These are phyloP conservation scores for Huntiella decipiens DNA, from an alignment of 2,329 filamentous ascomycete genomes.

Conservation along the genomic window DNA sequence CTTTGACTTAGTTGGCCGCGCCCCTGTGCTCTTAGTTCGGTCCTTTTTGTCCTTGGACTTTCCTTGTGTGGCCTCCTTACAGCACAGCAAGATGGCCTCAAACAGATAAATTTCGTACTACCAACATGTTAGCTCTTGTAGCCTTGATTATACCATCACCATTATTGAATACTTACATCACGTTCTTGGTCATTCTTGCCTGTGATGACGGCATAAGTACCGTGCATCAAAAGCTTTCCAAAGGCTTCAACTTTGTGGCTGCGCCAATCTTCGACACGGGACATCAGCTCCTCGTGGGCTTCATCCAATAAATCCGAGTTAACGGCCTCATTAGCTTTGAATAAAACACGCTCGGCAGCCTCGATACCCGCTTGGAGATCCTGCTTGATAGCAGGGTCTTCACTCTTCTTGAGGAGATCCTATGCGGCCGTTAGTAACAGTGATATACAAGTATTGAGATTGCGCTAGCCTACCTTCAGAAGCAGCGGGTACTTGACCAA, in stretches of 20 bases:
- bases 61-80: conserved; percentile 78
- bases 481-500: conserved; percentile 87
- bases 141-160: neutral
- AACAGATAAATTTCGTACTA: conserved; percentile 97
- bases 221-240: conserved; percentile 70
- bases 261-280: conserved; percentile 92
- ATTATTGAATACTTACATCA: conserved; percentile 40
- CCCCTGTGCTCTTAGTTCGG: conserved; percentile 34
- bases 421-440: conserved; percentile 21
- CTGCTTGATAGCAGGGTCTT: conserved; percentile 48
- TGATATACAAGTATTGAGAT: conserved; percentile 4
- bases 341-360: conserved; percentile 62
- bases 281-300: conserved; percentile 62
- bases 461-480: conserved; percentile 42
- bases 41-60: conserved; percentile 67
- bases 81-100: conserved; percentile 84
- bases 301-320: conserved; percentile 71
- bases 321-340: conserved; percentile 77
- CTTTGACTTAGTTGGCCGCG: conserved; percentile 37
- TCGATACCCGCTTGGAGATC: conserved; percentile 64
- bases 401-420: conserved; percentile 75
- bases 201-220: conserved; percentile 81
- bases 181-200: conserved; percentile 78
- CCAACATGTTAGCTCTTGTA: conserved; percentile 3
- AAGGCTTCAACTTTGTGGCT: conserved; percentile 81